phyloP scores from a whole-genome alignment of 345 rosid genomes.

The Pelargonium nanum region DNA sequence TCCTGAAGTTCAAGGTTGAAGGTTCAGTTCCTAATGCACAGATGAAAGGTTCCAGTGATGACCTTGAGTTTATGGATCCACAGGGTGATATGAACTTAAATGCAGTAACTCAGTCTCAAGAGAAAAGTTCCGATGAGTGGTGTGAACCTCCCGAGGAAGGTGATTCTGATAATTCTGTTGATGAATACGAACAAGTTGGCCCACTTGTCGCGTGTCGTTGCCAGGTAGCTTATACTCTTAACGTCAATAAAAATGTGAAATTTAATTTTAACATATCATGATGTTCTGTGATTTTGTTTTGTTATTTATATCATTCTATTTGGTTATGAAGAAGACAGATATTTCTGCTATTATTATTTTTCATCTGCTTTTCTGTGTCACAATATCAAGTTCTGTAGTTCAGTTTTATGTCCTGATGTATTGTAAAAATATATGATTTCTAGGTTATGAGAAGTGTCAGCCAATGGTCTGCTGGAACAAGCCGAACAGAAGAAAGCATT shows the following conservation, averaged over 20 bases:
- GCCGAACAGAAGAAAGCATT: slow-evolving; percentile 84
- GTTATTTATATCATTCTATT: background rate
- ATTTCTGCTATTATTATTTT: background rate
- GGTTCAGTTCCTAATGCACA: slow-evolving; percentile 18
- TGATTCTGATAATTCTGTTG: slow-evolving; percentile 16
- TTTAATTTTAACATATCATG: background rate
- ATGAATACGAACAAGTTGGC: slow-evolving; percentile 38
- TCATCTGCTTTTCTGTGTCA: background rate
- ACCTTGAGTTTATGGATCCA: slow-evolving; percentile 18
- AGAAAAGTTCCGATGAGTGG: slow-evolving; percentile 31
- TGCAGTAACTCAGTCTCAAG: slow-evolving; percentile 7
- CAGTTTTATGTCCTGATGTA: background rate
- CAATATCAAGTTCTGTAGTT: background rate
- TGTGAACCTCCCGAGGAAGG: slow-evolving; percentile 25
- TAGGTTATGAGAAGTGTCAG: slow-evolving; percentile 77
- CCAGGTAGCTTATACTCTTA: slow-evolving; percentile 40
- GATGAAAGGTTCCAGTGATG: slow-evolving; percentile 13
- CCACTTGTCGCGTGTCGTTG: slow-evolving; percentile 48
- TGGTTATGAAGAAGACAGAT: background rate
- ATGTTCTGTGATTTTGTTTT: background rate
- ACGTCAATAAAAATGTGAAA: background rate
- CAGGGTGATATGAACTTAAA: slow-evolving; percentile 12
- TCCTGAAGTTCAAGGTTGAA: slow-evolving; percentile 19
- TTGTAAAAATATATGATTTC: slow-evolving; percentile 5
- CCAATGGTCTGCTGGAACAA: slow-evolving; percentile 90